These are phyloP conservation scores for Euphorbia schlechtendalii DNA, from an alignment of 441 rosid genomes.

Conservation along the genomic window DNA sequence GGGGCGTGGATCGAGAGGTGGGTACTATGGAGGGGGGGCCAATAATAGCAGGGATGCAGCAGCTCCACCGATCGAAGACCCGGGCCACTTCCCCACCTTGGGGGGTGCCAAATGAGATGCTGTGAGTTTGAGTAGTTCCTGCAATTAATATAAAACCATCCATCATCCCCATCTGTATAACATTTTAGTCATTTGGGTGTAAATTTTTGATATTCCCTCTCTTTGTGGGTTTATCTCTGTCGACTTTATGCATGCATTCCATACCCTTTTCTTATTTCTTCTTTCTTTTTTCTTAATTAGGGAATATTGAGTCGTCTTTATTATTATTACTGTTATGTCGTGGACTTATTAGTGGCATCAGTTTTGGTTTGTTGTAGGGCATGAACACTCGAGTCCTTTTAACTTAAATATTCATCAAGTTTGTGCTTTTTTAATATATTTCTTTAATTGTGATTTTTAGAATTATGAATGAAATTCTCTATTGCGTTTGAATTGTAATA, in stretches of 20 bases:
- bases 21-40: constrained; percentile 35
- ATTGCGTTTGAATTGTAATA: too few species aligned
- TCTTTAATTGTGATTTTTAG: too few species aligned
- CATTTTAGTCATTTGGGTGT: constrained; percentile 34
- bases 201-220: constrained; percentile 42
- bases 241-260: constrained; percentile 28
- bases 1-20: constrained; percentile 62
- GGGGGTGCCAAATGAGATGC: constrained; percentile 67
- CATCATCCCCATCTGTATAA: too few species aligned
- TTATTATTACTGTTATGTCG: constrained; percentile 19
- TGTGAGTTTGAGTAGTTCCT: too few species aligned
- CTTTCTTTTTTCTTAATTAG: background rate
- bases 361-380: too few species aligned
- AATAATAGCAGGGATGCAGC: constrained; percentile 32
- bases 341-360: constrained; percentile 2
- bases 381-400: too few species aligned
- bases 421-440: background rate
- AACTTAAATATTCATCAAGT: background rate
- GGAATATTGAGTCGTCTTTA: background rate
- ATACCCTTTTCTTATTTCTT: background rate
- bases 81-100: constrained; percentile 80
- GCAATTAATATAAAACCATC: too few species aligned
- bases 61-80: constrained; percentile 72
- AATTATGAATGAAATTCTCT: too few species aligned
- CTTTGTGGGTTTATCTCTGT: constrained; percentile 22